Conservation (phyloP, 228 moss, liverwort and hornwort species). For the Sphagnum fallax region DNA sequence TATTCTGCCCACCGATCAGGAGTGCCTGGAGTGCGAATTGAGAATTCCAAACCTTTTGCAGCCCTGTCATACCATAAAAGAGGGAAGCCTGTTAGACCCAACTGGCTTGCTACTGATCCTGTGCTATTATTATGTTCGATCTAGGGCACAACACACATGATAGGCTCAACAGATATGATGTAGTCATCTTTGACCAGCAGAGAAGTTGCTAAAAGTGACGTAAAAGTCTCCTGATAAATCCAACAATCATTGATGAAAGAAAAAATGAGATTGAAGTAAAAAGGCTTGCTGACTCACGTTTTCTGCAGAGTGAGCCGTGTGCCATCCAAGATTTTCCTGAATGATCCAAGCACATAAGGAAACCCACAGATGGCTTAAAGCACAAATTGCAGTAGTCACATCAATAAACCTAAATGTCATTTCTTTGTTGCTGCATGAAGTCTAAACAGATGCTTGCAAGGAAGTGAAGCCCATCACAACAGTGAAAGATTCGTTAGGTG, state of each 20-base stretch:
- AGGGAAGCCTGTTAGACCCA: not conserved
- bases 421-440: not conserved
- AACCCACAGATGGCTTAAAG: no score
- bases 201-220: no score
- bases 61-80: conserved; percentile 16
- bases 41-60: conserved; percentile 58
- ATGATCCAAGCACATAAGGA: conserved; percentile 7
- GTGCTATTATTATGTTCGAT: not conserved
- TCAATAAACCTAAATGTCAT: not conserved
- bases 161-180: no score
- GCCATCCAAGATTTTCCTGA: conserved; percentile 75
- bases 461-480: no score
- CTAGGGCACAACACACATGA: not conserved
- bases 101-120: no score
- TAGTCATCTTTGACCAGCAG: no score
- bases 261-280: not conserved
- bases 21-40: conserved; percentile 81
- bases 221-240: no score
- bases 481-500: no score
- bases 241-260: no score
- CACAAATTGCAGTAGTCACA: no score
- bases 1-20: conserved; percentile 76
- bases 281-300: conserved; percentile 35
- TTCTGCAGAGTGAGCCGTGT: conserved; percentile 79
- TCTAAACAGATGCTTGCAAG: no score